Conservation (phyloP, 176 grass and related monocot species). For the Raddia guianensis region DNA sequence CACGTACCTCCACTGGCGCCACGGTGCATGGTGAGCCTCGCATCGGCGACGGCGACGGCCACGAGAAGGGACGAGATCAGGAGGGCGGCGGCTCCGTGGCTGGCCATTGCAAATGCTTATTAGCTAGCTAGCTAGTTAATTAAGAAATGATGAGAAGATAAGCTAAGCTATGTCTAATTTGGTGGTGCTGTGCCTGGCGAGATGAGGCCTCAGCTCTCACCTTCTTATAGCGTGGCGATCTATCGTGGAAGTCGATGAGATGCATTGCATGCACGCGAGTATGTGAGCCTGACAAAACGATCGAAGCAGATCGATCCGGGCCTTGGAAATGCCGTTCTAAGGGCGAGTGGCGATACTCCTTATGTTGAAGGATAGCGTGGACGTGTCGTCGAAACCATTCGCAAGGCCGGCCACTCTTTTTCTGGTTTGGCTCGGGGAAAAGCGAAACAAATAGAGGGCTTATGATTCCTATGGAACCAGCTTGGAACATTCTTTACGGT, state of each 20-base stretch:
- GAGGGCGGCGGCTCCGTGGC: conserved; percentile 25
- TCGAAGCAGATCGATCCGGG: neutral
- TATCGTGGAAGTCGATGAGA: neutral
- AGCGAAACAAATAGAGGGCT: neutral
- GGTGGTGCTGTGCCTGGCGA: neutral
- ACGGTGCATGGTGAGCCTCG: neutral
- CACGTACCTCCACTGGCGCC: neutral
- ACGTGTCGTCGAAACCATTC: neutral
- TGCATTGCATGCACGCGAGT: too few species aligned
- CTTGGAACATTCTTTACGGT: neutral
- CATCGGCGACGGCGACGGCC: conserved; percentile 20
- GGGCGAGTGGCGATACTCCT: conserved; percentile 22
- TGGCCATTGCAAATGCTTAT: conserved; percentile 42
- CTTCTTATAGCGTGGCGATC: conserved; percentile 10
- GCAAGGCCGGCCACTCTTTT: neutral
- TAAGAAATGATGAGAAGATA: neutral
- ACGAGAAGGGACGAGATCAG: conserved; percentile 42
- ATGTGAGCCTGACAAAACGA: neutral
- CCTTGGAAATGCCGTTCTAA: conserved; percentile 7
- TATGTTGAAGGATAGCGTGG: conserved; percentile 14
- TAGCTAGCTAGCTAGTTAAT: neutral
- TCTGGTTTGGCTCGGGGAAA: neutral
- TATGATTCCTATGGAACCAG: conserved; percentile 21
- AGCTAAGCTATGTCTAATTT: neutral
- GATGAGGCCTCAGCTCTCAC: too few species aligned